These are phyloP conservation scores for Acanthamoeba royreba DNA, from an alignment of 208 protist species.

Conservation along the genomic window DNA sequence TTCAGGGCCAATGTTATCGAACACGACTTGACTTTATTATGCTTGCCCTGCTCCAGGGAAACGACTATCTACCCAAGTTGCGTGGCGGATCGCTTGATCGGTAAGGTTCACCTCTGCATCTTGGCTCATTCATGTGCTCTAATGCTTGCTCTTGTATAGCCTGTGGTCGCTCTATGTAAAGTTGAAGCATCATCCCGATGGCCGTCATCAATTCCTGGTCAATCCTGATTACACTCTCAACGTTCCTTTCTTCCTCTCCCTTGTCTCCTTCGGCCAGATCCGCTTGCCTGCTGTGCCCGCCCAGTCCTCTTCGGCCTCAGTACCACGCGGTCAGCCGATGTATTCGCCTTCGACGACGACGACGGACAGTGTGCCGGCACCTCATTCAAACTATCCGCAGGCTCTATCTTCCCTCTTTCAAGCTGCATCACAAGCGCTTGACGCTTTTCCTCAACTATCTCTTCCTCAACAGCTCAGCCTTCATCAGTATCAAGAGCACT, in stretches of 20 bases:
- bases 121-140: neutral
- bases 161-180: neutral
- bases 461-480: neutral
- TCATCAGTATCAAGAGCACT: neutral
- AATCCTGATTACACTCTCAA: neutral
- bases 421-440: neutral
- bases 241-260: neutral
- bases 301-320: neutral
- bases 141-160: neutral
- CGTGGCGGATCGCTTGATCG: neutral
- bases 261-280: neutral
- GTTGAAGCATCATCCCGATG: neutral
- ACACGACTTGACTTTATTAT: neutral
- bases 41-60: neutral
- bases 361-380: neutral
- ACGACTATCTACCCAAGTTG: conserved; percentile 22
- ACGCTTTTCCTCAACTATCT: neutral
- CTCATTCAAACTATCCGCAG: neutral
- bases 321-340: neutral
- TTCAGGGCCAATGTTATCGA: neutral
- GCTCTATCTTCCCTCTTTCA: neutral
- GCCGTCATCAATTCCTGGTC: neutral
- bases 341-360: neutral
- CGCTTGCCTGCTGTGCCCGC: neutral
- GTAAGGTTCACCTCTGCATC: neutral